Evolutionary conservation across 768 basidiomycete genomes (phyloP), one percentile per base, ranked within the genome.

Genomic region (Trametes punicea): DNA sequence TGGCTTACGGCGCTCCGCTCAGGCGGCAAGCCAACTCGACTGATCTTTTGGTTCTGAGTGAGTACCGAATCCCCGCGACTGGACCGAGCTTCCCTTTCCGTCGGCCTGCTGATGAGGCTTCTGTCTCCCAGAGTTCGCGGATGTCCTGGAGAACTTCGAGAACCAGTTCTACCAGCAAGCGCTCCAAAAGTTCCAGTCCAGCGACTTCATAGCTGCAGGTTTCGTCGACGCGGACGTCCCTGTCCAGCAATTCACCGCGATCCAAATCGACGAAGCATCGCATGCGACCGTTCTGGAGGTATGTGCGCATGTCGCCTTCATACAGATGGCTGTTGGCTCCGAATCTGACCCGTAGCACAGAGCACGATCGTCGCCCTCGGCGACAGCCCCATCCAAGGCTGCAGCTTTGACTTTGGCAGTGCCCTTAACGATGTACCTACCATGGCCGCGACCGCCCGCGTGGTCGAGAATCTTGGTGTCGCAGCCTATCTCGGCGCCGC

Each of bases 381-480:
- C 27, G 79, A 70, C 34, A 40, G 64, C 16, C 79, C 87, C 4
- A 71, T 88, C 50, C 73, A 74, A 11, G 73, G 68, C 23, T 93
- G 90, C 75, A 67, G 71, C 30, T 92, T 90, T 75, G 77, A 87
- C 64, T 90, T 93, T 60, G 75, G 75, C 51, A 70, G 74, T 2
- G 87, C 73, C 0, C 73, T 93, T 46, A 78, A 74, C 1, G 81
- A 85, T 66, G 88, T 91, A 33, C 29, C 78, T 3, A 85, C 83
- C 13, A 89, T 90, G 87, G 78, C 82, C 26, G 74, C 81, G 1
- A 77, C 78, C 9, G 91, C 90, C 1, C 88, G 90, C 57, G 74
- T 85, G 0, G 80, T 93, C 18, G 91, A 93, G 73, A 76, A 81
- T 52, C 77, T 89, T 38, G 91, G 91, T 51, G 88, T 91, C 33